phyloP scores from a whole-genome alignment of 1,284 basidiomycete species.

The Ustilago shanxiensis region DNA sequence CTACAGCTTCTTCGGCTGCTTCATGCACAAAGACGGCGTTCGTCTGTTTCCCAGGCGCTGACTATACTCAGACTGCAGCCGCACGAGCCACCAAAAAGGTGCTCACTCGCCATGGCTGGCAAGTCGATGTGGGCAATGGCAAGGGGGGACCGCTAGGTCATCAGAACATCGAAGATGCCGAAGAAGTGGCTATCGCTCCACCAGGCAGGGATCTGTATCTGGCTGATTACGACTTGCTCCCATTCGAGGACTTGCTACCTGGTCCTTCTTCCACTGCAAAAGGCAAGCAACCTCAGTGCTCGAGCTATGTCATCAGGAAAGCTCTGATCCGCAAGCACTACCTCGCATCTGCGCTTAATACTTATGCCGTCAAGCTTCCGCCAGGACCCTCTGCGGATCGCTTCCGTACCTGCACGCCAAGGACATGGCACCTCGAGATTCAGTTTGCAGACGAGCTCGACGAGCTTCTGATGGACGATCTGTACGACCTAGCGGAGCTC shows the following conservation, averaged over 20 bases:
- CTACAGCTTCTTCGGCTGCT: neutral
- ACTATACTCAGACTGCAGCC: slow-evolving; percentile 64
- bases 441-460: slow-evolving; percentile 94
- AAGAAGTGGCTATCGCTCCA: slow-evolving; percentile 12
- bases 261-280: slow-evolving; percentile 12
- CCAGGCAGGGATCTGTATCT: slow-evolving; percentile 51
- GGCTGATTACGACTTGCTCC: slow-evolving; percentile 66
- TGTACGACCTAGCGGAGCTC: slow-evolving; percentile 84
- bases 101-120: slow-evolving; percentile 51
- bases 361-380: slow-evolving; percentile 52
- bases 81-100: slow-evolving; percentile 42
- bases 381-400: slow-evolving; percentile 17
- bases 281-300: slow-evolving; percentile 76
- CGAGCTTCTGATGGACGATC: slow-evolving; percentile 91
- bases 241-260: slow-evolving; percentile 60
- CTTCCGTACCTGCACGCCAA: slow-evolving; percentile 73
- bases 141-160: neutral
- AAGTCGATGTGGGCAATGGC: slow-evolving; percentile 31
- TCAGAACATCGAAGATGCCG: neutral
- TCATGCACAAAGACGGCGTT: slow-evolving; percentile 25
- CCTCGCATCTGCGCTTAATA: slow-evolving; percentile 80
- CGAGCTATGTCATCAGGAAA: slow-evolving; percentile 90
- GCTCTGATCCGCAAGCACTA: slow-evolving; percentile 95
- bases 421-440: slow-evolving; percentile 88
- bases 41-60: slow-evolving; percentile 63